A percentile compares a stretch with the other conserved stretches of the same genome.
Conservation (phyloP, 202 grass and related monocot species). For the Saccharum hybrid region DNA sequence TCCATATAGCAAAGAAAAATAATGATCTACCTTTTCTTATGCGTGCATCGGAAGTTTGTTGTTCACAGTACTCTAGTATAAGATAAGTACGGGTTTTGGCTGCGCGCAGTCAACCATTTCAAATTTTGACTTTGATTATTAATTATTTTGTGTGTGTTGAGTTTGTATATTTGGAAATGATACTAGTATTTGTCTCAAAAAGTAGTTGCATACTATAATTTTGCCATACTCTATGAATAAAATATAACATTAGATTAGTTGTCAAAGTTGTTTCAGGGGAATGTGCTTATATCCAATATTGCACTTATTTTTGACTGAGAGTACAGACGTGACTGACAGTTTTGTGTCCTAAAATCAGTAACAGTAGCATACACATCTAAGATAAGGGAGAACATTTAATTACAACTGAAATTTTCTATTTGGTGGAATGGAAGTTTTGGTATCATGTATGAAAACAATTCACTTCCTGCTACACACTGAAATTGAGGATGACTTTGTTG, state of each 20-base stretch:
- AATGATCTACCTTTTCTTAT: constrained; percentile 5
- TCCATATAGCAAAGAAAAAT: not conserved
- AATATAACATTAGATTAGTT: not conserved
- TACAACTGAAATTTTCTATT: not conserved
- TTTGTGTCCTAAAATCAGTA: constrained; percentile 24
- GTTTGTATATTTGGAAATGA: not conserved
- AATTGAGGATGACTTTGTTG: not conserved
- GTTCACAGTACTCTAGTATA: not conserved
- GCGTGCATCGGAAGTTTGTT: not conserved
- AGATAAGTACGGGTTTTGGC: not conserved
- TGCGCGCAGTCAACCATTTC: not conserved
- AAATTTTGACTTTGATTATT: not conserved
- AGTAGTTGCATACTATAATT: not conserved
- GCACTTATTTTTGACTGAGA: not conserved
- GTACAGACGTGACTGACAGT: not conserved
- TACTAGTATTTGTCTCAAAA: not conserved
- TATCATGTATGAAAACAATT: constrained; percentile 13
- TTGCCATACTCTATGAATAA: not conserved
- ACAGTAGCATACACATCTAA: not conserved
- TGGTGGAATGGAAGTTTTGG: not conserved
- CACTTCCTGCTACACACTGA: not conserved
- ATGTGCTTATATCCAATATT: not conserved
- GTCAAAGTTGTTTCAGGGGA: not conserved
- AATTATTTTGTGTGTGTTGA: not conserved
- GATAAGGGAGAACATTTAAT: constrained; percentile 13